These are phyloP conservation scores for Novymonas esmeraldas DNA, from an alignment of 208 protist genomes.

Conservation along the genomic window DNA sequence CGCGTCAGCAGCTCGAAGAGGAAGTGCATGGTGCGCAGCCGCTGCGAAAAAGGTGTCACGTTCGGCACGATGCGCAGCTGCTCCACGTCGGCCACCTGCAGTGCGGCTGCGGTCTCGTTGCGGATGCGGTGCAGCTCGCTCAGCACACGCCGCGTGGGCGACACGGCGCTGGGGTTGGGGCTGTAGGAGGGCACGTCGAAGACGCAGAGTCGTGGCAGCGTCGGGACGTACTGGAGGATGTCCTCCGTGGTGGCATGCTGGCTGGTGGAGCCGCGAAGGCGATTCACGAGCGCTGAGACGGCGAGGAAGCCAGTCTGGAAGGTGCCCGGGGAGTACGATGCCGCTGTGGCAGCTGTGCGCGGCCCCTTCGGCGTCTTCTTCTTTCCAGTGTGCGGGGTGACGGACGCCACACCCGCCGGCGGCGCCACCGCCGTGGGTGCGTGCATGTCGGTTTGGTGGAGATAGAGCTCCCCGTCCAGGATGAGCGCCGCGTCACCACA, in stretches of 20 bases:
- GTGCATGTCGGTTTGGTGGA: conserved; percentile 46
- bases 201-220: conserved; percentile 71
- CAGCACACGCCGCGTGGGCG: neutral
- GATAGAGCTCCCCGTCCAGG: conserved; percentile 88
- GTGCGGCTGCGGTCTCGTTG: conserved; percentile 18
- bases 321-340: too few relatives aligned
- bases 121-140: conserved; percentile 34
- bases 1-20: conserved; percentile 57
- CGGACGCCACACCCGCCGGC: too few relatives aligned
- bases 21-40: conserved; percentile 77
- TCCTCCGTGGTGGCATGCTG: conserved; percentile 42
- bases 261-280: conserved; percentile 49
- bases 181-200: conserved; percentile 85
- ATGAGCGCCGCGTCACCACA: conserved; percentile 67
- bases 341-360: too few relatives aligned
- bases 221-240: conserved; percentile 63
- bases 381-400: too few relatives aligned
- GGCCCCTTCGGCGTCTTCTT: too few relatives aligned
- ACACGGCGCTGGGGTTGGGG: conserved; percentile 18
- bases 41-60: conserved; percentile 80
- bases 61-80: conserved; percentile 79
- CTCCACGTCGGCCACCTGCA: conserved; percentile 47
- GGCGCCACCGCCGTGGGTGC: neutral
- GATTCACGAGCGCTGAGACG: conserved; percentile 72
- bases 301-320: conserved; percentile 79